These are phyloP conservation scores for Lactarius evosmus DNA, from an alignment of 768 basidiomycete species.

Conservation along the genomic window DNA sequence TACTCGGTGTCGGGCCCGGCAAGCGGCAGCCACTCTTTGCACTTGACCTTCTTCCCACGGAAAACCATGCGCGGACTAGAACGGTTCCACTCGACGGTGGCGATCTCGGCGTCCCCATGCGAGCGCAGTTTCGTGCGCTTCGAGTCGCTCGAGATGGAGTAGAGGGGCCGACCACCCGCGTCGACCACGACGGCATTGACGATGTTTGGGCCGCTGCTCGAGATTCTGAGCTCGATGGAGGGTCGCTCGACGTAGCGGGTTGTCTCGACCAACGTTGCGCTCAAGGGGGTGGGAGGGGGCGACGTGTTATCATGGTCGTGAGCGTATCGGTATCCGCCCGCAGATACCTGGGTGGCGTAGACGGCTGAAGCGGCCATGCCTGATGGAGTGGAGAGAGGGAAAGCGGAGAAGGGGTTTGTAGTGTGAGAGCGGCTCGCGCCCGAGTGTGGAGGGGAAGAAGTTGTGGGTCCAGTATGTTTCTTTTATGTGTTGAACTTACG, in stretches of 20 bases:
- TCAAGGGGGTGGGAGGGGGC: background rate
- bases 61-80: conserved; percentile 18
- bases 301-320: background rate
- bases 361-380: conserved; percentile 11
- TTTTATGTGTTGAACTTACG: conserved; percentile 14
- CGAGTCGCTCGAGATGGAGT: conserved; percentile 7
- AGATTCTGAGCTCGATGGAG: conserved; percentile 18
- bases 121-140: conserved; percentile 13
- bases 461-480: background rate
- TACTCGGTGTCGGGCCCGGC: conserved; percentile 21
- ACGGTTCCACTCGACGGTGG: conserved; percentile 20
- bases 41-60: conserved; percentile 15
- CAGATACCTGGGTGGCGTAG: conserved; percentile 13
- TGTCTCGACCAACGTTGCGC: conserved; percentile 10
- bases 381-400: too few relatives aligned
- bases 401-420: too few relatives aligned
- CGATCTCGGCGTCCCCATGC: conserved; percentile 2
- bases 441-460: background rate
- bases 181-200: conserved; percentile 7
- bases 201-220: conserved; percentile 7
- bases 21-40: conserved; percentile 22
- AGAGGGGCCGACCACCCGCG: conserved; percentile 5
- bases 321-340: conserved; percentile 16
- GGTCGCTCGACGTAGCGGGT: background rate
- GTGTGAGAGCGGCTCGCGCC: conserved; percentile 7